Evolutionary conservation across 2,329 filamentous ascomycete genomes (phyloP).

Genomic region (Colletotrichum kahawae): DNA sequence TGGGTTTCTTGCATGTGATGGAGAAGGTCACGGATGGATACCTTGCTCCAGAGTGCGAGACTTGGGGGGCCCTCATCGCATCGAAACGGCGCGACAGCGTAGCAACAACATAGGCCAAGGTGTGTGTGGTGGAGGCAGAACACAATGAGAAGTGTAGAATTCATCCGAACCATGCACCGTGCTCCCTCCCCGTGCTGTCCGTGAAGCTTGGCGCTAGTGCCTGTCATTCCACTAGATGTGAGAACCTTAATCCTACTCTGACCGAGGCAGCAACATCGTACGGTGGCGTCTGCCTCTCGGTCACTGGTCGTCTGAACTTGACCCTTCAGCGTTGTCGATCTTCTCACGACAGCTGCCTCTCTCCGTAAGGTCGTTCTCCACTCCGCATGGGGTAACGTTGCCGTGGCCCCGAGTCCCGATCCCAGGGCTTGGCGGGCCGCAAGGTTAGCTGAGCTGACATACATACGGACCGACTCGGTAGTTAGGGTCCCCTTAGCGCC

Average conservation of each 20-base stretch:
- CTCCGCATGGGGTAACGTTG: not conserved
- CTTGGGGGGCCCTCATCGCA: not conserved
- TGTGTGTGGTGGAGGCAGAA: not conserved
- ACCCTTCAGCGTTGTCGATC: not conserved
- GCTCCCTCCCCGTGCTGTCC: not conserved
- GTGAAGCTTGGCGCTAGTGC: not conserved
- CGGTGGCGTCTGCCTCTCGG: not conserved
- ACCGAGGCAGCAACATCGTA: not conserved
- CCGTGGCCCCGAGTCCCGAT: not conserved
- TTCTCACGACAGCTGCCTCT: not conserved
- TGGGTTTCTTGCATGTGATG: slow-evolving; percentile 3
- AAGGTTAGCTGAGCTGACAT: not conserved
- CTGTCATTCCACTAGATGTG: not conserved
- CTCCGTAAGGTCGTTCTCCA: not conserved
- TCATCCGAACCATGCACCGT: not conserved
- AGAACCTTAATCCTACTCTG: not conserved
- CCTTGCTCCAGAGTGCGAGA: not conserved
- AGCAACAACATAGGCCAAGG: not conserved
- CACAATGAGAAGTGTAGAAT: not conserved
- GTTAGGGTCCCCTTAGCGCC: not conserved
- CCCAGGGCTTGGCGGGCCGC: not conserved
- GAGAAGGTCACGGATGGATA: not conserved
- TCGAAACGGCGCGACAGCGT: not conserved
- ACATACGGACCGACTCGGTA: not conserved
- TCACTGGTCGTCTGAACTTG: not conserved